Evolutionary conservation across 371 early-diverging fungal species (phyloP), one percentile per base, ranked within the genome.

Genomic region (Mucor lusitanicus): DNA sequence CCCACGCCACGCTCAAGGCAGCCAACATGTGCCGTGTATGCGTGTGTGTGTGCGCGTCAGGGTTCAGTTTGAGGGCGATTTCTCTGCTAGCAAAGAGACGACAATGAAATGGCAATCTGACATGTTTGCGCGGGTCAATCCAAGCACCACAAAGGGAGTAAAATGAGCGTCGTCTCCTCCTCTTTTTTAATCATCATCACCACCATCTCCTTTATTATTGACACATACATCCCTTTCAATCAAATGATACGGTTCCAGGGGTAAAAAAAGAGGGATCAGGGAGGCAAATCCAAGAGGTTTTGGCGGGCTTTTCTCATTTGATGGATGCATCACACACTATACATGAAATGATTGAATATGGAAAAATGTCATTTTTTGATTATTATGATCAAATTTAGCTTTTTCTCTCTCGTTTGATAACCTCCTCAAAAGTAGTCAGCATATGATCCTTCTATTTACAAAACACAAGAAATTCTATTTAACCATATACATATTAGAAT

Each of bases 211-310:
- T 46, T 46, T 42, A 42, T 46, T 46, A 46, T 46, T 46, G 46
- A 46, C 46, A 46, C 46, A 46, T 46, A 46, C 46, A 46, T 46
- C 46, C 46, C 46, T 46, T 46, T 46, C 46, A 46, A 46, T 46
- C 46, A 46, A 46, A 46, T 46, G 46, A 46, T 46, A 46, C 46
- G 46, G 46, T 19, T 46, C 46, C 19, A 8, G 46, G 46, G 46
- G 21, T 6, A 19, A 21, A n/a, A 46, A 21, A 21, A n/a, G 21
- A 46, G 21, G 21, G 35, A 35, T 35, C 35, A 35, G 7, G 46
- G 19, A 21, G 46, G 21, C 21, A 8, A 46, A 21, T n/a, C 46
- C 46, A 46, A 46, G 9, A 35, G 35, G 35, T 46, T 46, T 46
- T 46, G 46, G 46, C 46, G 46, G 46, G 46, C 46, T 46, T 46